These are phyloP conservation scores for Ceratobasidium sp. DNA, from an alignment of 1,284 basidiomycete species.

Conservation along the genomic window DNA sequence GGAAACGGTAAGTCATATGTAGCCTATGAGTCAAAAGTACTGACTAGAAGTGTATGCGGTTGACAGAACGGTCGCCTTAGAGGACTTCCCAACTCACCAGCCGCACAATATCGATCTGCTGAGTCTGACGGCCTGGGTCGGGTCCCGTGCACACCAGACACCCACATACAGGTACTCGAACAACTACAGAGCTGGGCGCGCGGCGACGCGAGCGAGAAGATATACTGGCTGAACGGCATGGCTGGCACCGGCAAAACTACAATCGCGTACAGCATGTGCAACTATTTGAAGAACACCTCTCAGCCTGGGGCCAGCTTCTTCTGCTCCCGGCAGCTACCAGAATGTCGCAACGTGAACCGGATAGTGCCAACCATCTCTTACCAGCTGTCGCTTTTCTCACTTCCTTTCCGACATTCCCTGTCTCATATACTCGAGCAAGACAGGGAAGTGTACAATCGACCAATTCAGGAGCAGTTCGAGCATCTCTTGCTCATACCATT, in stretches of 20 bases:
- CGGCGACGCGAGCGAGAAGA: not conserved
- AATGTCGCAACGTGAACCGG: not conserved
- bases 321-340: not conserved
- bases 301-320: not conserved
- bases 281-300: not conserved
- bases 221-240: not conserved
- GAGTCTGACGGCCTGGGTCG: not conserved
- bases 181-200: not conserved
- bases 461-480: conserved; percentile 6
- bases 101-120: not conserved
- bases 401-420: not conserved
- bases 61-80: not conserved
- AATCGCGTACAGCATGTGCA: not conserved
- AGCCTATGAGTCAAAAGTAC: not conserved
- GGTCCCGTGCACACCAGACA: not conserved
- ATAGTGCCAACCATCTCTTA: not conserved
- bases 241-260: too few relatives aligned
- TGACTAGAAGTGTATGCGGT: not conserved
- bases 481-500: not conserved
- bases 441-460: not conserved
- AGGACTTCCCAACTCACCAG: not conserved
- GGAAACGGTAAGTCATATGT: not conserved
- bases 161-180: not conserved
- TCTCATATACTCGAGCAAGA: not conserved
- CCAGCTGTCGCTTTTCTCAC: not conserved